phyloP scores from a whole-genome alignment of 305 asterid species.

The Solanum aculeatissimum region DNA sequence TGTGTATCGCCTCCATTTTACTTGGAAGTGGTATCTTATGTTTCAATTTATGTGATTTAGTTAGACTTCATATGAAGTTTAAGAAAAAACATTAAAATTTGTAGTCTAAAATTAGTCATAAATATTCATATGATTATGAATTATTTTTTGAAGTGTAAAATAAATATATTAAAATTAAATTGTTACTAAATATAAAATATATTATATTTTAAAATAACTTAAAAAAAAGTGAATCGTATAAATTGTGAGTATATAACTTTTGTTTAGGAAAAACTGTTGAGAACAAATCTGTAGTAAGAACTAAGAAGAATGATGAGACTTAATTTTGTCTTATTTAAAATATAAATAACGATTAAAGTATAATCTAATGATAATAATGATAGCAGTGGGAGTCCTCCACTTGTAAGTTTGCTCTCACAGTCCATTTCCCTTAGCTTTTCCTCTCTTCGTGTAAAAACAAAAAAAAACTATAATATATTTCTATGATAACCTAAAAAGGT shows the following conservation, averaged over 20 bases:
- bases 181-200: too few species aligned
- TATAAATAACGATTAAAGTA: not conserved
- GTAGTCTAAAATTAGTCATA: too few species aligned
- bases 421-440: not conserved
- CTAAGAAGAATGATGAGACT: not conserved
- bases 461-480: not conserved
- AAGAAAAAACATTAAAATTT: too few species aligned
- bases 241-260: too few species aligned
- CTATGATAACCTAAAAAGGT: not conserved
- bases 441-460: not conserved
- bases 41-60: too few species aligned
- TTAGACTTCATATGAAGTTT: too few species aligned
- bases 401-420: not conserved
- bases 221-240: too few species aligned
- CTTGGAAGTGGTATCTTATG: not conserved
- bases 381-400: not conserved
- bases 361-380: not conserved
- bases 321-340: not conserved
- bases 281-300: not conserved
- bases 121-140: too few species aligned
- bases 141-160: too few species aligned
- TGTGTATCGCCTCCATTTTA: not conserved
- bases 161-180: too few species aligned
- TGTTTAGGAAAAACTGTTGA: not conserved
- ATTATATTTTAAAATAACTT: too few species aligned